Percentiles rank a stretch among this genome's conserved stretches.
Conservation (phyloP, 441 rosid genomes). For the Rhodomyrtus psidioides region DNA sequence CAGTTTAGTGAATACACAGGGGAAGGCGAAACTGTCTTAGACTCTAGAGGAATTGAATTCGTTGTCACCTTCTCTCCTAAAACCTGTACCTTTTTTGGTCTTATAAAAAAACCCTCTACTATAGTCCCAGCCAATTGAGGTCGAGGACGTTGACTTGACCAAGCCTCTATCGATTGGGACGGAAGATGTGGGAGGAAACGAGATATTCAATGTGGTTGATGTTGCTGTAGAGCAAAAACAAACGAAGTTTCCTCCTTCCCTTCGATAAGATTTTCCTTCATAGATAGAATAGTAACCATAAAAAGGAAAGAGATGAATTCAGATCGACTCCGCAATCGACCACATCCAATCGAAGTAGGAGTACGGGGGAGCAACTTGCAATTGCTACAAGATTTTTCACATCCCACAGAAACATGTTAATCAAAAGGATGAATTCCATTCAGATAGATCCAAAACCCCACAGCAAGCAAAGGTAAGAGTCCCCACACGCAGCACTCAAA, state of each 20-base stretch:
- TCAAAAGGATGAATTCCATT: neutral
- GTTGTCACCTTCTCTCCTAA: neutral
- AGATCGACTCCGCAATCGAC: neutral
- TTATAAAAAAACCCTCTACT: neutral
- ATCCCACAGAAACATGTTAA: neutral
- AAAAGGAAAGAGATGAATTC: neutral
- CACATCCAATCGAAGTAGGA: neutral
- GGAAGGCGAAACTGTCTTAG: neutral
- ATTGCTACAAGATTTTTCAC: neutral
- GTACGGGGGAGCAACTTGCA: neutral
- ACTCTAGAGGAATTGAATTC: neutral
- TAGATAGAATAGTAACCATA: neutral
- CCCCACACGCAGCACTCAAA: neutral
- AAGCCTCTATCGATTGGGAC: neutral
- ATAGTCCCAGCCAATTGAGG: neutral
- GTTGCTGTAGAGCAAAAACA: neutral
- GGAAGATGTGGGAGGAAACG: neutral
- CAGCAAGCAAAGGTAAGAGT: neutral
- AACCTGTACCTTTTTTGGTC: too few relatives aligned
- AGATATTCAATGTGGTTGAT: neutral
- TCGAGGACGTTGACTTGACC: neutral
- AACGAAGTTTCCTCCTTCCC: neutral
- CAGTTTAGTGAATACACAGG: neutral
- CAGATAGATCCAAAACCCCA: neutral
- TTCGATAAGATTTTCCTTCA: neutral